A percentile compares a stretch with the other conserved stretches of the same genome.
Evolutionary conservation across 2,329 filamentous ascomycete genomes (phyloP).

Genomic region (Fusarium subtropicale): DNA sequence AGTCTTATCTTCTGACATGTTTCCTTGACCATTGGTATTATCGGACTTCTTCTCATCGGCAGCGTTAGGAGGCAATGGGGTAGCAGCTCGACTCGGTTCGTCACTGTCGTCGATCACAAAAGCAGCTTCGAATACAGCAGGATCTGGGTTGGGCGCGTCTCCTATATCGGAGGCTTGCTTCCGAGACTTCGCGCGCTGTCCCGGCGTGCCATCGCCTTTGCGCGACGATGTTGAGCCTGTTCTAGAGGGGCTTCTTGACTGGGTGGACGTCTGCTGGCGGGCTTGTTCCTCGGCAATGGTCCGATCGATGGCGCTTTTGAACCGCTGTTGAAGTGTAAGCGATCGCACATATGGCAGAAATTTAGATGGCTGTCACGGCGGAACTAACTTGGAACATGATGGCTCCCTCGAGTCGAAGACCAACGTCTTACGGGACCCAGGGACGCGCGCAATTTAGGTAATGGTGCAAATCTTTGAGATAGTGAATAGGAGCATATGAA

Average conservation of each 20-base stretch:
- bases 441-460: slow-evolving; percentile 28
- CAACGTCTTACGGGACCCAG: slow-evolving; percentile 36
- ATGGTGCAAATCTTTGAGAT: not conserved
- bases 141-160: slow-evolving; percentile 74
- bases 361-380: not conserved
- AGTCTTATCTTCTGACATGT: slow-evolving; percentile 39
- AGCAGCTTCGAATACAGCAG: slow-evolving; percentile 86
- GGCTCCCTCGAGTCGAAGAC: slow-evolving; percentile 38
- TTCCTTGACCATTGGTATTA: slow-evolving; percentile 25
- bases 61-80: slow-evolving; percentile 62
- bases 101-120: slow-evolving; percentile 90
- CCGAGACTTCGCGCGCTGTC: slow-evolving; percentile 54
- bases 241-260: slow-evolving; percentile 58
- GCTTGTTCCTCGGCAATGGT: slow-evolving; percentile 93
- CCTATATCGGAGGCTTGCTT: slow-evolving; percentile 53
- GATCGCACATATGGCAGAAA: not conserved
- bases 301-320: slow-evolving; percentile 86
- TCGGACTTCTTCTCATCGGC: slow-evolving; percentile 51
- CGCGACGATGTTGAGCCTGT: slow-evolving; percentile 53
- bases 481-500: not conserved
- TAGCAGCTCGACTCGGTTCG: slow-evolving; percentile 69
- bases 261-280: slow-evolving; percentile 70
- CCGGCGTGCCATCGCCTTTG: slow-evolving; percentile 54
- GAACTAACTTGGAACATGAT: slow-evolving; percentile 51
- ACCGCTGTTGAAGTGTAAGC: slow-evolving; percentile 65